Evolutionary conservation across 2,329 filamentous ascomycete genomes (phyloP), one percentile per base, ranked within the genome.

Genomic region (Pyrenophora seminiperda): DNA sequence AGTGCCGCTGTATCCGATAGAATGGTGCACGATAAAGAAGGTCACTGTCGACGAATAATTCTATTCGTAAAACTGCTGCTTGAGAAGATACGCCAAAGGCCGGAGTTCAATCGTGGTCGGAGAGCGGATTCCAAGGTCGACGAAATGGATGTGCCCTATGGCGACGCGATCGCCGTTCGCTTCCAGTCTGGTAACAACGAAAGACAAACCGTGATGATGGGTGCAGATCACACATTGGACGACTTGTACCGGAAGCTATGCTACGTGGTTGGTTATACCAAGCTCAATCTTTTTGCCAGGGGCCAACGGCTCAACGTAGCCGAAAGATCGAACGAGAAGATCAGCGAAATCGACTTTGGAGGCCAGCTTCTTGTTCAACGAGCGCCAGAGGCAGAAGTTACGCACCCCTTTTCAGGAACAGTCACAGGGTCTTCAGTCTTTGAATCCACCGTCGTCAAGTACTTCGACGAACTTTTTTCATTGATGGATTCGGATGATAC

Each of bases 401-500:
- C 54, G n/a, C 62, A 58, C 17, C 59, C 60, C 1, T 36, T 63
- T 4, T 42, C 53, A 6, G 53, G 59, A n/a, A 42, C 45, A n/a
- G 53, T 45, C 24, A 46, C 53, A 19, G 56, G 48, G 67, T 79
- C 19, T 61, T 76, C 54, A 66, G 77, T 81, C 1, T 79, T 97
- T 2, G 91, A 97, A 67, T 80, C 83, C 10, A 89, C 93, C 62
- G 86, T 97, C 17, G 77, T 94, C 59, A 81, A 85, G 49, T 89
- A 95, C 70, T 96, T 96, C 64, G 82, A 90, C 45, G 86, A 93
- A 53, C 75, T 99, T 18, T 96, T 94, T 80, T 82, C 84, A 34
- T 88, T 93, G 63, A 79, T 97, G 45, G 84, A 85, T 56, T 82
- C 92, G 75, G 83, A 89, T 36, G 86, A 92, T 50, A 44, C 47